These are phyloP conservation scores for Serendipita indica DNA, from an alignment of 768 basidiomycete species.

Conservation along the genomic window DNA sequence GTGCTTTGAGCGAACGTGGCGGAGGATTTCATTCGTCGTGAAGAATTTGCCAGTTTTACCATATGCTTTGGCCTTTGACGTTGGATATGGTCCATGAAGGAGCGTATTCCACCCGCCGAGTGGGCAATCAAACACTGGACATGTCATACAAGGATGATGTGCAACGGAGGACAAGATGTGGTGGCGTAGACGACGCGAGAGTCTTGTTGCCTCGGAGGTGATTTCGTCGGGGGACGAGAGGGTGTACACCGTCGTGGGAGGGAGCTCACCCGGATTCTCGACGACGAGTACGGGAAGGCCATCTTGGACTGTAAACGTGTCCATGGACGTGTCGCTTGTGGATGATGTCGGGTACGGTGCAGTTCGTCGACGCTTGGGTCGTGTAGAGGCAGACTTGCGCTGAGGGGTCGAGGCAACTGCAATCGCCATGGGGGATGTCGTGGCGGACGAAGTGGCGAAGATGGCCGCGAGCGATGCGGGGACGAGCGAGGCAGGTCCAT, in stretches of 20 bases:
- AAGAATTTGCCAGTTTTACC: not conserved
- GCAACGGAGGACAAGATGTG: not conserved
- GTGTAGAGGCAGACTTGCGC: no score
- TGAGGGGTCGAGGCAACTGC: no score
- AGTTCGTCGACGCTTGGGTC: not conserved
- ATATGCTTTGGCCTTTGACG: not conserved
- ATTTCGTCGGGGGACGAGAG: not conserved
- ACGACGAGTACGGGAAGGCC: not conserved
- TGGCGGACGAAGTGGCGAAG: no score
- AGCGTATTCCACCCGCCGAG: not conserved
- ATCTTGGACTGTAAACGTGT: not conserved
- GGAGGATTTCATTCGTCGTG: not conserved
- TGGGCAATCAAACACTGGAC: not conserved
- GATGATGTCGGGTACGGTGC: not conserved
- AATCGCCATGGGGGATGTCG: no score
- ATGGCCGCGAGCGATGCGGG: no score
- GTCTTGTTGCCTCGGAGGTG: not conserved
- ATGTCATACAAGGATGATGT: not conserved
- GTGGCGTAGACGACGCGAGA: not conserved
- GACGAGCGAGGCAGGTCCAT: no score
- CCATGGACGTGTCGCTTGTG: not conserved
- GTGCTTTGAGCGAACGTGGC: not conserved
- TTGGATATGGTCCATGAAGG: not conserved
- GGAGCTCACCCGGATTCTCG: not conserved
- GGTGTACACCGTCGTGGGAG: not conserved